Evolutionary conservation across 2,329 filamentous ascomycete species (phyloP).

Genomic region (Scorias spongiosa): DNA sequence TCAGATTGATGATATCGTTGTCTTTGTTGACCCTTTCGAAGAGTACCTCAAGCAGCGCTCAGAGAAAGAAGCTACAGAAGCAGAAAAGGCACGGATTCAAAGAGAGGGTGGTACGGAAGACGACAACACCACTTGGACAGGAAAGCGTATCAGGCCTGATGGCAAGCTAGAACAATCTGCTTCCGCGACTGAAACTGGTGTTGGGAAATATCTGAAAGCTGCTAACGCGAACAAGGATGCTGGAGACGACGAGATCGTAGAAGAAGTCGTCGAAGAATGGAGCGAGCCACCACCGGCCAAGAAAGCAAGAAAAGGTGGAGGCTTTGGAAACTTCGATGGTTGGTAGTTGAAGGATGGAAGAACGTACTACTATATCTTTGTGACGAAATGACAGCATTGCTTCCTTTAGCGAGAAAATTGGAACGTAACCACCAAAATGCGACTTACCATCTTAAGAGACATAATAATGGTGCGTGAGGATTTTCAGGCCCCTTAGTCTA

Average conservation of each 20-base stretch:
- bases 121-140: slow-evolving; percentile 88
- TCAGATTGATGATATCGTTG: slow-evolving; percentile 62
- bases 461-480: too few species aligned
- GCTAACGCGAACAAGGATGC: slow-evolving; percentile 16
- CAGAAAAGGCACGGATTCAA: slow-evolving; percentile 48
- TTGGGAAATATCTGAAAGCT: slow-evolving; percentile 67
- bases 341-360: slow-evolving; percentile 44
- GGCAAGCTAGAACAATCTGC: slow-evolving; percentile 37
- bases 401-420: too few species aligned
- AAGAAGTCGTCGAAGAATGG: slow-evolving; percentile 39
- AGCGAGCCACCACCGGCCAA: slow-evolving; percentile 63
- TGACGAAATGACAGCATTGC: too few species aligned
- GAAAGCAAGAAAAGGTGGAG: slow-evolving; percentile 49
- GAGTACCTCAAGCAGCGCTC: slow-evolving; percentile 62
- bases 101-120: slow-evolving; percentile 63
- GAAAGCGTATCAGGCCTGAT: slow-evolving; percentile 65
- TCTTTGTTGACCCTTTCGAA: slow-evolving; percentile 89
- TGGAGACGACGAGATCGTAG: slow-evolving; percentile 34
- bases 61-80: slow-evolving; percentile 42
- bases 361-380: too few species aligned
- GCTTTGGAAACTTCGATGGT: slow-evolving; percentile 88
- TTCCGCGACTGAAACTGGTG: slow-evolving; percentile 32
- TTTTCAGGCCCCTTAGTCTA: too few species aligned
- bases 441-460: too few species aligned
- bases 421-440: too few species aligned